Base-by-base conservation (phyloP, 441 rosid species). In the Eutrema salsugineum region DNA sequence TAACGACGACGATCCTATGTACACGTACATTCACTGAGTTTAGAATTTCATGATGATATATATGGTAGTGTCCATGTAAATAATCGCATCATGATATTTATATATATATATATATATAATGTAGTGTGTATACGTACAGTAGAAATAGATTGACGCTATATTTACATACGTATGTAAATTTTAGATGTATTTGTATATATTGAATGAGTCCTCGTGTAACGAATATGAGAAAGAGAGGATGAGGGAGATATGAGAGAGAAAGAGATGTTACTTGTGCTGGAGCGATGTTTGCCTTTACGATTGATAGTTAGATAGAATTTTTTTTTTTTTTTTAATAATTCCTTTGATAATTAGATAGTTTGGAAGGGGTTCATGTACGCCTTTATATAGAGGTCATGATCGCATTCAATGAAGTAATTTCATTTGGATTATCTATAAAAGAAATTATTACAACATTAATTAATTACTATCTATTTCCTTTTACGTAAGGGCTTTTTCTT, bases 1-100 rank as follows among this genome's bases (percentile, higher is more conserved):
- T 85, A 20, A 40, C 83, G 20, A 40, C 32, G 36, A 66, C 32
- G 22, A 64, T 33, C 70, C 62, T 71, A 12, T 43, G 3, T 70
- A 60, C 1, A 19, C 3, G n/a, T 56, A 55, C 1, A 10, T 7
- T 17, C 40, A 11, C 8, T 15, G 6, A 40, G 30, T 66, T 38
- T 36, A 58, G 11, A 59, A 14, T 40, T 47, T 59, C 32, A 38
- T 28, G 3, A 28, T 28, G 30, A 28, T 28, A 28, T 28, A 28
- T 28, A 28, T 4, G 3, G 30, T 28, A 28, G 28, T 28, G 30
- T 28, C 3, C 5, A 4, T 8, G 11, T 20, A 11, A 58, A 57
- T 33, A 59, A 36, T 53, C 22, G 6, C 22, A 46, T 57, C 16
- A 57, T 56, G n/a, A 8, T 57, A 44, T 8, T 1, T 24, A 3